These are phyloP conservation scores for Plasmodium relictum DNA, from an alignment of 169 alveolate species.

Conservation along the genomic window DNA sequence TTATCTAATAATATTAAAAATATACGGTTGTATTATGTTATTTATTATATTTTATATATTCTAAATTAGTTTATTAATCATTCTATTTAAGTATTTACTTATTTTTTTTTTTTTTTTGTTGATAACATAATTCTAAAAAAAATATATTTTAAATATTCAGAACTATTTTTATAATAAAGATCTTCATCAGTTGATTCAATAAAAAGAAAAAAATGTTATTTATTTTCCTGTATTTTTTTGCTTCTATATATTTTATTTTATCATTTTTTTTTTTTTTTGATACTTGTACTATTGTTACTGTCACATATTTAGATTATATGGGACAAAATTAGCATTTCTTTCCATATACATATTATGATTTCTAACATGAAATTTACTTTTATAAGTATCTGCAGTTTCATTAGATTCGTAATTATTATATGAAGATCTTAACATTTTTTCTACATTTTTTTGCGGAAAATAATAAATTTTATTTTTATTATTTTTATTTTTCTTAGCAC, in stretches of 20 bases:
- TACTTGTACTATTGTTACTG: not conserved
- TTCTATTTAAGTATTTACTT: not conserved
- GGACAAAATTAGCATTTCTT: constrained; percentile 23
- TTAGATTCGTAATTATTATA: constrained; percentile 48
- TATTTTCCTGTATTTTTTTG: not conserved
- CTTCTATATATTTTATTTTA: not conserved
- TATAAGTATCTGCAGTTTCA: constrained; percentile 48
- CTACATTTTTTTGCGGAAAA: constrained; percentile 37
- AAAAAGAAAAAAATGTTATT: not conserved
- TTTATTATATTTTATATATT: not conserved
- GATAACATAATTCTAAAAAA: not conserved
- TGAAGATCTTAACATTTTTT: constrained; percentile 8
- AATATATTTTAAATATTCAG: not conserved
- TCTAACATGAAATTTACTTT: constrained; percentile 40
- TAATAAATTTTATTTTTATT: constrained; percentile 34
- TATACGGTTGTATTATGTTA: not conserved
- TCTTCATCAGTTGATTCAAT: not conserved
- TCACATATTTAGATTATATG: constrained; percentile 45
- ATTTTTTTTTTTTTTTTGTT: not conserved
- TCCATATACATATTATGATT: constrained; percentile 20
- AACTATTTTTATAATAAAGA: constrained; percentile 6
- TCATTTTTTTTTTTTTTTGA: not conserved
- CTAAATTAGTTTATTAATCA: too few species aligned
- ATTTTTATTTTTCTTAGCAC: constrained; percentile 29
- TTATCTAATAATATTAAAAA: not conserved